Evolutionary conservation across 1,284 basidiomycete genomes (phyloP).

Genomic region (Amylostereum chailletii): DNA sequence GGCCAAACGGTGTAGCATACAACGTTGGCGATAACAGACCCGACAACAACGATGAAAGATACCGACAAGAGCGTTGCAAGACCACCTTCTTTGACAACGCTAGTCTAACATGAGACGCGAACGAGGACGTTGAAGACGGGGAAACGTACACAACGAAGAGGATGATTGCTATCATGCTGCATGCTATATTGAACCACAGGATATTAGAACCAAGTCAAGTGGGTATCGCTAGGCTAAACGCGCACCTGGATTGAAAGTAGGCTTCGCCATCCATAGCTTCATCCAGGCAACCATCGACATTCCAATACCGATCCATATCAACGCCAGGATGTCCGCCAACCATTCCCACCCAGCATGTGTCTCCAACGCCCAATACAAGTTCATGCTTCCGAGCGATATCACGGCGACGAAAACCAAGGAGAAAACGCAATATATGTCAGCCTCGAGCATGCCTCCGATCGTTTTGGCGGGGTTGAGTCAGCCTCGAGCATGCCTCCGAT

Average conservation of each 20-base stretch:
- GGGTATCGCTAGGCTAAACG: not conserved
- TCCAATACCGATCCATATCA: constrained; percentile 76
- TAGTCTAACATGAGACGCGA: constrained; percentile 18
- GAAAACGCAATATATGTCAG: constrained; percentile 69
- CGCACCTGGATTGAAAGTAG: constrained; percentile 86
- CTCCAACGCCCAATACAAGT: constrained; percentile 74
- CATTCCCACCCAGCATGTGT: constrained; percentile 57
- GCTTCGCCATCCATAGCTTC: constrained; percentile 86
- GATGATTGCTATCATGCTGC: constrained; percentile 86
- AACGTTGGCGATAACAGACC: constrained; percentile 71
- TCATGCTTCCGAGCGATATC: constrained; percentile 71
- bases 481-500: constrained; percentile 87
- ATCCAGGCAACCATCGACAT: constrained; percentile 81
- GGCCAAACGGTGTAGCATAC: constrained; percentile 83
- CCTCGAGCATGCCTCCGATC: constrained; percentile 85
- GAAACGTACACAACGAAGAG: constrained; percentile 73
- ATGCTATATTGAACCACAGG: constrained; percentile 39
- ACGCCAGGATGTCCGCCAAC: constrained; percentile 58
- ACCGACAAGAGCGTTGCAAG: constrained; percentile 66
- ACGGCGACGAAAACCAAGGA: constrained; percentile 67
- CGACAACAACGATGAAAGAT: constrained; percentile 70
- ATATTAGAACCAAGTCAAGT: not conserved
- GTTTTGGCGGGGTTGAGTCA: constrained; percentile 84
- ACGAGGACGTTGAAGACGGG: constrained; percentile 5
- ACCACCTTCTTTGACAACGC: constrained; percentile 88